A percentile compares a stretch with the other conserved stretches of the same genome.
phyloP scores from a whole-genome alignment of 495 filamentous ascomycete species.

The Tetracladium marchalianum region DNA sequence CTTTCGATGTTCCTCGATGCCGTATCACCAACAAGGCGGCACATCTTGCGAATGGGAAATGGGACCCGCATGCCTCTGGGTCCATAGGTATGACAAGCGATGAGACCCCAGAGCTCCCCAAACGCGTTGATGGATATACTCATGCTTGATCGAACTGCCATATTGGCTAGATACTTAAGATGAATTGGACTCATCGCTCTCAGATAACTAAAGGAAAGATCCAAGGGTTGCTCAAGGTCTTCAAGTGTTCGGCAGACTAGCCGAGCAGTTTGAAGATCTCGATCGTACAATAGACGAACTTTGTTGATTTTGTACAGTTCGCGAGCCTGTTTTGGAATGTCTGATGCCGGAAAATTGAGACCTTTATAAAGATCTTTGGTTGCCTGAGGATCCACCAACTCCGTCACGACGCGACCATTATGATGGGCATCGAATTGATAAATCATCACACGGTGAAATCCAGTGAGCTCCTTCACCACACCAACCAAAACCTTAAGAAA shows the following conservation, averaged over 20 bases:
- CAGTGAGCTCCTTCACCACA: constrained; percentile 79
- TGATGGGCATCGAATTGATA: constrained; percentile 82
- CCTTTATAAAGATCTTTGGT: constrained; percentile 85
- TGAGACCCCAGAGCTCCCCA: constrained; percentile 78
- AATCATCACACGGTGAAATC: constrained; percentile 88
- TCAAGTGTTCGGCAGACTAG: constrained; percentile 71
- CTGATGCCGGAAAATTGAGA: constrained; percentile 82
- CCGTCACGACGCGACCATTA: constrained; percentile 82
- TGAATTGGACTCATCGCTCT: constrained; percentile 89
- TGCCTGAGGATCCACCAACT: constrained; percentile 69
- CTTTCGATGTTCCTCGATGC: constrained; percentile 85
- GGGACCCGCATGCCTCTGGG: constrained; percentile 74
- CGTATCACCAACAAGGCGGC: constrained; percentile 79
- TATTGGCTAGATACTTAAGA: constrained; percentile 82
- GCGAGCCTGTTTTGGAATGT: constrained; percentile 80
- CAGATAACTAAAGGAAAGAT: constrained; percentile 78
- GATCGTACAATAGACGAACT: constrained; percentile 68
- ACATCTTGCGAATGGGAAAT: constrained; percentile 90
- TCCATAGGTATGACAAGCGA: constrained; percentile 81
- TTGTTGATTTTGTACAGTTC: constrained; percentile 77
- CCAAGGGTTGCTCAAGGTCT: constrained; percentile 69
- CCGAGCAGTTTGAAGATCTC: constrained; percentile 65
- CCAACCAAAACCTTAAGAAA: constrained; percentile 69
- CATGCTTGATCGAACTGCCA: constrained; percentile 87
- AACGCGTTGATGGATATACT: constrained; percentile 88